These are phyloP conservation scores for Fusarium concolor DNA, from an alignment of 2,329 filamentous ascomycete species.

Conservation along the genomic window DNA sequence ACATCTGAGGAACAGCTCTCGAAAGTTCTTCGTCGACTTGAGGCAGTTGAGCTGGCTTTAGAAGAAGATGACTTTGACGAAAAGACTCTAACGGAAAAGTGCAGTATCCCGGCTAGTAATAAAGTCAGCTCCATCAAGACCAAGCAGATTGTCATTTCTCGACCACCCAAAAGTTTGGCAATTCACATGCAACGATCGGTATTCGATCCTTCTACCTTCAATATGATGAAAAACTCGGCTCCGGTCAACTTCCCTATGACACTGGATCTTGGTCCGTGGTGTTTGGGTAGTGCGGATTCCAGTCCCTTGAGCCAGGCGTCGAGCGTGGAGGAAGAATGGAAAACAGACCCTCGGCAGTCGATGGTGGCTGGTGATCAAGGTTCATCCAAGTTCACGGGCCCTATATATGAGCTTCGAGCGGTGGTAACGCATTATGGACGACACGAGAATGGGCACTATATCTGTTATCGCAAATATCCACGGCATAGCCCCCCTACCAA, in stretches of 20 bases:
- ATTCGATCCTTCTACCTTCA: constrained; percentile 85
- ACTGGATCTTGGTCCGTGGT: constrained; percentile 87
- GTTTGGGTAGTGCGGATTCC: constrained; percentile 69
- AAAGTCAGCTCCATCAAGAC: constrained; percentile 86
- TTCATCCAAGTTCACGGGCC: constrained; percentile 65
- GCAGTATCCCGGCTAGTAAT: constrained; percentile 73
- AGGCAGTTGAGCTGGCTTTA: constrained; percentile 75
- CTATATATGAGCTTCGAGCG: constrained; percentile 81
- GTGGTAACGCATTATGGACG: constrained; percentile 90
- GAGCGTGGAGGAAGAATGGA: constrained; percentile 72
- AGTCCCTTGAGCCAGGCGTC: not conserved
- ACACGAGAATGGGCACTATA: constrained; percentile 96
- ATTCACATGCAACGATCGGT: constrained; percentile 93
- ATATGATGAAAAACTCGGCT: constrained; percentile 85
- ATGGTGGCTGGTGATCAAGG: constrained; percentile 73
- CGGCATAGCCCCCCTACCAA: constrained; percentile 34
- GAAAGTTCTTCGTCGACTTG: constrained; percentile 66
- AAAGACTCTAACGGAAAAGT: constrained; percentile 70
- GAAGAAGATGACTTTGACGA: constrained; percentile 85
- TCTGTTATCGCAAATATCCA: constrained; percentile 84
- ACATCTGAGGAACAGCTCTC: constrained; percentile 63
- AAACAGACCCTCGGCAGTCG: constrained; percentile 73
- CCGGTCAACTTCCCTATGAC: constrained; percentile 79
- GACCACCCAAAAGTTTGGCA: constrained; percentile 82
- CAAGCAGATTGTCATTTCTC: constrained; percentile 86